phyloP scores from a whole-genome alignment of 495 filamentous ascomycete genomes.

The Neurospora sp. region DNA sequence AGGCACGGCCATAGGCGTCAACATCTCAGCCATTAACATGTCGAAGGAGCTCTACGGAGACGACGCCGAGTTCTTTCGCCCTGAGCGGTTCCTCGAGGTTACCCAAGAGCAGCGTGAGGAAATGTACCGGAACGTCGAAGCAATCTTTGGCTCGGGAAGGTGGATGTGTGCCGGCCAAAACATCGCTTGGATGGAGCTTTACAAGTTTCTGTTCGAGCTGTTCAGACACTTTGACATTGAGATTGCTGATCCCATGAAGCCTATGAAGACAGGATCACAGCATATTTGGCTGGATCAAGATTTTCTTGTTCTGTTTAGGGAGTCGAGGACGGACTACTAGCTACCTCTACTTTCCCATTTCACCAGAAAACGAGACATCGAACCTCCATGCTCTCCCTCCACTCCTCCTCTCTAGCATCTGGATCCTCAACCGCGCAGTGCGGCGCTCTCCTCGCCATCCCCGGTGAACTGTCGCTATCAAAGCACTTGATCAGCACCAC shows the following conservation, averaged over 20 bases:
- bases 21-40: conserved; percentile 18
- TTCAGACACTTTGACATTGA: conserved; percentile 3
- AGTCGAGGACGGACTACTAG: neutral
- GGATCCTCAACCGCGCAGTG: conserved; percentile 55
- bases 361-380: conserved; percentile 22
- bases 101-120: conserved; percentile 17
- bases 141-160: conserved; percentile 25
- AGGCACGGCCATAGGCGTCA: conserved; percentile 37
- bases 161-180: conserved; percentile 28
- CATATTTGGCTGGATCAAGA: neutral
- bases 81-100: conserved; percentile 43
- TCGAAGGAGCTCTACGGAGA: conserved; percentile 23
- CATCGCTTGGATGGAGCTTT: conserved; percentile 33
- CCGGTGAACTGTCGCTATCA: conserved; percentile 51
- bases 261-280: neutral
- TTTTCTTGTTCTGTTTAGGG: neutral
- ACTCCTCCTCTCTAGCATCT: conserved; percentile 31
- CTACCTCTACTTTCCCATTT: neutral
- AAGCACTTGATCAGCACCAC: conserved; percentile 64
- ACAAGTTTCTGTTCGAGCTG: conserved; percentile 41
- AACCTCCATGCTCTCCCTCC: conserved; percentile 57
- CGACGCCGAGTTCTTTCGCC: conserved; percentile 35
- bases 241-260: neutral
- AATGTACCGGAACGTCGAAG: conserved; percentile 25
- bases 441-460: conserved; percentile 50